These are phyloP conservation scores for Hippophae tibetana DNA, from an alignment of 306 rosid species.

Conservation along the genomic window DNA sequence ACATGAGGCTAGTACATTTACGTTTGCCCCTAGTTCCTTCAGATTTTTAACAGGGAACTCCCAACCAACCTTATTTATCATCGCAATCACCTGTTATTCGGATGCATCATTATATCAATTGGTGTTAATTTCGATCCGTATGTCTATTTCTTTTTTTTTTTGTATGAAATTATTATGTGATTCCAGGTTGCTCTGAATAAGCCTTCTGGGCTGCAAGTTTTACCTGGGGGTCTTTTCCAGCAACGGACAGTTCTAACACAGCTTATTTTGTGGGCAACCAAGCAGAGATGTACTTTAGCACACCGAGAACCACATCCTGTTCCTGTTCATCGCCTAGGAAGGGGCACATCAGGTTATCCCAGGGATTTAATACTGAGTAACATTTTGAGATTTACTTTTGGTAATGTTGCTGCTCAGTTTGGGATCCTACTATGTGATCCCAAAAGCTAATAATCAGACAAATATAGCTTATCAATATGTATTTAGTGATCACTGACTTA, in stretches of 20 bases:
- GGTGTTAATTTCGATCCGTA: not conserved
- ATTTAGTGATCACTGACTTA: too few relatives aligned
- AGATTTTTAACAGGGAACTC: too few relatives aligned
- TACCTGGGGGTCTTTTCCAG: slow-evolving; percentile 95
- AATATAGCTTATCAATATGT: too few relatives aligned
- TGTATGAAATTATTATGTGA: slow-evolving; percentile 9
- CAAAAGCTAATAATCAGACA: not conserved
- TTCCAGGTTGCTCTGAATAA: slow-evolving; percentile 74
- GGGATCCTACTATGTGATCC: slow-evolving; percentile 2
- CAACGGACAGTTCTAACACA: slow-evolving; percentile 86
- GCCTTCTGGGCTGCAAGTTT: slow-evolving; percentile 91
- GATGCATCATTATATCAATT: too few relatives aligned
- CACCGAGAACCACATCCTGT: slow-evolving; percentile 41
- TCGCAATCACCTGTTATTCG: too few relatives aligned
- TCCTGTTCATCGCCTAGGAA: slow-evolving; percentile 91
- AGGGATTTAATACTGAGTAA: slow-evolving; percentile 9
- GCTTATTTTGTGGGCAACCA: slow-evolving; percentile 53
- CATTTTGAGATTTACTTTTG: not conserved
- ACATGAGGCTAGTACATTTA: too few relatives aligned
- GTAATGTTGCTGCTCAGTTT: slow-evolving; percentile 12
- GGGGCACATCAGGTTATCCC: slow-evolving; percentile 90
- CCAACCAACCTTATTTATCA: too few relatives aligned
- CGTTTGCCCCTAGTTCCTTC: too few relatives aligned
- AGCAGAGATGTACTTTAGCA: slow-evolving; percentile 22
- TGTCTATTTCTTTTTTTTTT: not conserved